A percentile compares a stretch with the other conserved stretches of the same genome.
phyloP scores from a whole-genome alignment of 164 flowering plant genomes.

The Houttuynia cordata region DNA sequence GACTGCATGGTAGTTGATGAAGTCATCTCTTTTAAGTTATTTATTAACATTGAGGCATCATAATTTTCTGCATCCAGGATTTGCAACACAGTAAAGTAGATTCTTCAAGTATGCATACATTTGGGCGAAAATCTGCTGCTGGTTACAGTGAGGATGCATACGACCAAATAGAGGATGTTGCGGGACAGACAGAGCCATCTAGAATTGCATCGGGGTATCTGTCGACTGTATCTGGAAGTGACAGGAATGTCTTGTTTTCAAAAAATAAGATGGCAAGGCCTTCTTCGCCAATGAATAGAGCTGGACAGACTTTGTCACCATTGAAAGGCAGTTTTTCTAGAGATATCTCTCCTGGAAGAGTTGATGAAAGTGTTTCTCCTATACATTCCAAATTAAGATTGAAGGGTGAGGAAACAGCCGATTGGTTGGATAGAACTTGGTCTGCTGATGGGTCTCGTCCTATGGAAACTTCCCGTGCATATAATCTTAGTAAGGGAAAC shows the following conservation, averaged over 20 bases:
- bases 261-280: slow-evolving; percentile 21
- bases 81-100: slow-evolving; percentile 26
- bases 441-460: slow-evolving; percentile 18
- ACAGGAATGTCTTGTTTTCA: slow-evolving; percentile 25
- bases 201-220: slow-evolving; percentile 19
- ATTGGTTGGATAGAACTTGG: slow-evolving; percentile 36
- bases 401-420: slow-evolving; percentile 35
- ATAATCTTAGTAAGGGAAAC: slow-evolving; percentile 26
- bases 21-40: too few species aligned
- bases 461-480: slow-evolving; percentile 25
- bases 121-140: slow-evolving; percentile 26
- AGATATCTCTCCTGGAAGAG: slow-evolving; percentile 34
- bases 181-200: slow-evolving; percentile 20
- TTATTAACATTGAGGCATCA: too few species aligned
- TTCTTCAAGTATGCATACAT: slow-evolving; percentile 25
- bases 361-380: slow-evolving; percentile 36
- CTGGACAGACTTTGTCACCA: slow-evolving; percentile 23
- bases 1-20: too few species aligned
- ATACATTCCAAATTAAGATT: slow-evolving; percentile 30
- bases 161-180: slow-evolving; percentile 28
- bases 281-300: slow-evolving; percentile 27
- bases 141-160: slow-evolving; percentile 38
- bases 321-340: slow-evolving; percentile 25
- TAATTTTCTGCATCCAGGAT: slow-evolving; percentile 21
- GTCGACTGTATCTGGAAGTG: slow-evolving; percentile 21